phyloP scores from a whole-genome alignment of 1,284 basidiomycete species.

The Cryptococcus sp. region DNA sequence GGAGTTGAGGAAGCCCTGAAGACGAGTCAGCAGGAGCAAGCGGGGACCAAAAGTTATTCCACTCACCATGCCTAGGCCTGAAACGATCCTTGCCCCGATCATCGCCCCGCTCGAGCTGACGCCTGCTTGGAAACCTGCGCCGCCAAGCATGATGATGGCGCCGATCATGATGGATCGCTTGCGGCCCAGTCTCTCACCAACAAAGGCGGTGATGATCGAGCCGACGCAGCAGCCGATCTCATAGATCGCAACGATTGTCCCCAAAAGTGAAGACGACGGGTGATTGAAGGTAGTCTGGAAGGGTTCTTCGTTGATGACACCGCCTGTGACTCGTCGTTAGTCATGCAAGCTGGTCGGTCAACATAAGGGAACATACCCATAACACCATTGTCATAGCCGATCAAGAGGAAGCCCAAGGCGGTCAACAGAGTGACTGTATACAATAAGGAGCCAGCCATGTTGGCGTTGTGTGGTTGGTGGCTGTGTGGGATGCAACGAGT shows the following conservation, averaged over 20 bases:
- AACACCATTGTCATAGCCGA: constrained; percentile 37
- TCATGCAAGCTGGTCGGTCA: background rate
- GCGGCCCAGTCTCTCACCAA: constrained; percentile 44
- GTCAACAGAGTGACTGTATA: constrained; percentile 32
- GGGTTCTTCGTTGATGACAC: constrained; percentile 32
- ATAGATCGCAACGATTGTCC: constrained; percentile 47
- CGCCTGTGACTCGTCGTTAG: constrained; percentile 16
- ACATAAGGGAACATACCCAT: constrained; percentile 6
- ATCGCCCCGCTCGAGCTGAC: constrained; percentile 34
- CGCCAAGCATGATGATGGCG: constrained; percentile 39
- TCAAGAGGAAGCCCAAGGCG: constrained; percentile 42
- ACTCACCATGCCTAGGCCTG: constrained; percentile 28
- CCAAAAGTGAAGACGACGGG: constrained; percentile 24
- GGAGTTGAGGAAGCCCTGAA: constrained; percentile 42
- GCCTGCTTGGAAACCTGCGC: constrained; percentile 39
- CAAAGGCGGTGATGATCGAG: constrained; percentile 32
- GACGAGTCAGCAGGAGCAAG: constrained; percentile 9
- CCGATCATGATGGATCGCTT: constrained; percentile 37
- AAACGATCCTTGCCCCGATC: constrained; percentile 34
- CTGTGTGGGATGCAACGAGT: too few relatives aligned
- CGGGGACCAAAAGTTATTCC: background rate
- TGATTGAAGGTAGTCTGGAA: constrained; percentile 33
- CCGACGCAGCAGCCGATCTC: constrained; percentile 46
- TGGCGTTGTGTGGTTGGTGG: background rate
- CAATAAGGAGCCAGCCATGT: constrained; percentile 7